Percentiles rank a stretch among this genome's conserved stretches.
Evolutionary conservation across 139 green algal genomes (phyloP).

Genomic region (Zygnema circumcarinatum): DNA sequence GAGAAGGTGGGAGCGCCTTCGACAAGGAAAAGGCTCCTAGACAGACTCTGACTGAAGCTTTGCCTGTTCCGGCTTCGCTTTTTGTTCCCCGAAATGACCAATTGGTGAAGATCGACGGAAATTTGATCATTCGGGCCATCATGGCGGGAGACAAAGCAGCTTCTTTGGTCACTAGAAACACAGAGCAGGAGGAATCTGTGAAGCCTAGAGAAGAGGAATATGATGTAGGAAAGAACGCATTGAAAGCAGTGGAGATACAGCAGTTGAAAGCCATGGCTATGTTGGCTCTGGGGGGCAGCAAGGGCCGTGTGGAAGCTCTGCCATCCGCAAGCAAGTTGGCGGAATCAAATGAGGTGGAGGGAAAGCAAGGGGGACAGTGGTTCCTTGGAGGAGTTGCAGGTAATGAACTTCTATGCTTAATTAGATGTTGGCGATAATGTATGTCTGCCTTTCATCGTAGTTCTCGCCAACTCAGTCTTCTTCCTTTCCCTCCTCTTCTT

Average conservation of each 20-base stretch:
- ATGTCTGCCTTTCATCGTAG: too few relatives aligned
- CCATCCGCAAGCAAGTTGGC: not conserved
- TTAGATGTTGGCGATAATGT: too few relatives aligned
- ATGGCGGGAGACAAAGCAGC: slow-evolving; percentile 50
- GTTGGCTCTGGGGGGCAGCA: not conserved
- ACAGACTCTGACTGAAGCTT: not conserved
- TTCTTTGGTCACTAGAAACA: not conserved
- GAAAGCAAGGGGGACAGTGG: not conserved
- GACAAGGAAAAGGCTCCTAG: not conserved
- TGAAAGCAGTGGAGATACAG: slow-evolving; percentile 11
- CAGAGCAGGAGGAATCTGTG: not conserved
- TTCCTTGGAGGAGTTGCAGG: not conserved
- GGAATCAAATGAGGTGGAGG: not conserved
- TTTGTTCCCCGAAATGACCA: slow-evolving; percentile 29
- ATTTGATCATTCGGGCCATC: slow-evolving; percentile 38
- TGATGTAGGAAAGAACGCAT: not conserved
- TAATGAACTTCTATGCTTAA: too few relatives aligned
- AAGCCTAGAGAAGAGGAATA: not conserved
- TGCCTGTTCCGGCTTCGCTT: slow-evolving; percentile 37
- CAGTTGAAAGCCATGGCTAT: slow-evolving; percentile 27
- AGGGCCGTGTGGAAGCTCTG: not conserved
- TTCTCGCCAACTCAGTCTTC: too few relatives aligned
- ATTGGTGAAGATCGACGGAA: slow-evolving; percentile 49
- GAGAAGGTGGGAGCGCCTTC: too few relatives aligned
- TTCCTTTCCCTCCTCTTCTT: too few relatives aligned